phyloP scores from a whole-genome alignment of 192 early-diverging fungal species.

The Umbelopsis sp. region DNA sequence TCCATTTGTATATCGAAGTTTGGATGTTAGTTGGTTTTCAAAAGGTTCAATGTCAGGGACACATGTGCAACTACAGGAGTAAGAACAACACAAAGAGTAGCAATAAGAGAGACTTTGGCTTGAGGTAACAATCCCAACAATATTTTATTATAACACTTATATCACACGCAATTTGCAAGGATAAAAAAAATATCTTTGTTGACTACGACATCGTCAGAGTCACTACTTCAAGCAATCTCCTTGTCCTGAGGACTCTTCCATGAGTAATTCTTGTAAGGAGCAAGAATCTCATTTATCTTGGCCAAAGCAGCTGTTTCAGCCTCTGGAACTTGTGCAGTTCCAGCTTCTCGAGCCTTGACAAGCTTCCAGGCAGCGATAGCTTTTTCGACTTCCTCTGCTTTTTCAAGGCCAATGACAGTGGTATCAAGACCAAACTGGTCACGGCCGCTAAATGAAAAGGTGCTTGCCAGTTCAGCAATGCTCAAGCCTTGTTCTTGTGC shows the following conservation, averaged over 20 bases:
- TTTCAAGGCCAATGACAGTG: slow-evolving; percentile 55
- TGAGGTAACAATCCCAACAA: no score
- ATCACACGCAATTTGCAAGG: no score
- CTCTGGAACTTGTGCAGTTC: slow-evolving; percentile 12
- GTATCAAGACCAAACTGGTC: slow-evolving; percentile 38
- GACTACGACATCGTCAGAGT: no score
- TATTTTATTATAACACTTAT: no score
- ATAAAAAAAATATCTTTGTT: no score
- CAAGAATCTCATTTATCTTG: slow-evolving; percentile 40
- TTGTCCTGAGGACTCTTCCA: slow-evolving; percentile 48
- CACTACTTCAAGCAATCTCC: slow-evolving; percentile 21
- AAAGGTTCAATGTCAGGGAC: neutral
- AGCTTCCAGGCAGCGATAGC: slow-evolving; percentile 41
- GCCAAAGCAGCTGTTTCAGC: slow-evolving; percentile 34
- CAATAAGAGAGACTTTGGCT: no score
- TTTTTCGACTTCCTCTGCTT: slow-evolving; percentile 49
- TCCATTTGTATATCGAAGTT: neutral
- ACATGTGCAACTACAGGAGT: no score
- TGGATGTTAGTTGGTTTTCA: no score
- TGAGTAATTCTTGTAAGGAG: slow-evolving; percentile 42
- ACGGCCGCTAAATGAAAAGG: slow-evolving; percentile 47
- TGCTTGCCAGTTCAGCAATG: slow-evolving; percentile 60
- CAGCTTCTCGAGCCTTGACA: slow-evolving; percentile 30
- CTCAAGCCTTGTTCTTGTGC: slow-evolving; percentile 41
- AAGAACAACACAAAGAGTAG: no score